phyloP scores from a whole-genome alignment of 345 rosid genomes.

The Acer saccharum region DNA sequence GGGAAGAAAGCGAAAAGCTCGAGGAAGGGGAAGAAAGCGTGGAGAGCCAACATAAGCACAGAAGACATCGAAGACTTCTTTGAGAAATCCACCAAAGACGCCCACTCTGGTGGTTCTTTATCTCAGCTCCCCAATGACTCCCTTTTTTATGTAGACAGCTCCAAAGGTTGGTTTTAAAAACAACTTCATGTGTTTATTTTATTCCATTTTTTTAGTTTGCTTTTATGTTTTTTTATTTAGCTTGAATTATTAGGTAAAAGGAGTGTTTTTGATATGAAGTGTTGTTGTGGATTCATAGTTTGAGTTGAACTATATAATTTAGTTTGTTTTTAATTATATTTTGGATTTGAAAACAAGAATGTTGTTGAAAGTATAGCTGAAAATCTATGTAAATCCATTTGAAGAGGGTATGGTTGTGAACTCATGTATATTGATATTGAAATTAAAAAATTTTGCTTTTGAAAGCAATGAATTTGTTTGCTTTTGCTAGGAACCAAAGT shows the following conservation, averaged over 20 bases:
- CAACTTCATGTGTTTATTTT: background rate
- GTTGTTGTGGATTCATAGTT: background rate
- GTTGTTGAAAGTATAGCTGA: no score
- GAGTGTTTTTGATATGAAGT: background rate
- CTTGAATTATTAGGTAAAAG: background rate
- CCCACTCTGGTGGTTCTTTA: conserved; percentile 85
- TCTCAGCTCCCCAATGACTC: conserved; percentile 61
- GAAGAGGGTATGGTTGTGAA: background rate
- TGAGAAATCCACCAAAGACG: conserved; percentile 78
- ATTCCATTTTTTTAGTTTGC: background rate
- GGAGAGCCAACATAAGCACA: conserved; percentile 95
- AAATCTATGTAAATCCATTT: background rate
- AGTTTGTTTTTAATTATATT: background rate
- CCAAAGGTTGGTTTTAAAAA: conserved; percentile 47
- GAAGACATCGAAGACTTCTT: conserved; percentile 72
- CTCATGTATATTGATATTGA: background rate
- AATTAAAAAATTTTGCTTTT: background rate
- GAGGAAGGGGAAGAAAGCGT: conserved; percentile 92
- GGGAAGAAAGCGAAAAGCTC: conserved; percentile 73
- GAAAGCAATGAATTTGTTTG: no score
- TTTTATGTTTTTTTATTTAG: background rate
- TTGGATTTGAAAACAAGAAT: background rate
- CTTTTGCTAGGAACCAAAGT: background rate
- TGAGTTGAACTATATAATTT: background rate
- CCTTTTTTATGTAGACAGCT: conserved; percentile 73